Conservation (phyloP, 2,329 filamentous ascomycete genomes). For the Clonostachys rhizophaga region DNA sequence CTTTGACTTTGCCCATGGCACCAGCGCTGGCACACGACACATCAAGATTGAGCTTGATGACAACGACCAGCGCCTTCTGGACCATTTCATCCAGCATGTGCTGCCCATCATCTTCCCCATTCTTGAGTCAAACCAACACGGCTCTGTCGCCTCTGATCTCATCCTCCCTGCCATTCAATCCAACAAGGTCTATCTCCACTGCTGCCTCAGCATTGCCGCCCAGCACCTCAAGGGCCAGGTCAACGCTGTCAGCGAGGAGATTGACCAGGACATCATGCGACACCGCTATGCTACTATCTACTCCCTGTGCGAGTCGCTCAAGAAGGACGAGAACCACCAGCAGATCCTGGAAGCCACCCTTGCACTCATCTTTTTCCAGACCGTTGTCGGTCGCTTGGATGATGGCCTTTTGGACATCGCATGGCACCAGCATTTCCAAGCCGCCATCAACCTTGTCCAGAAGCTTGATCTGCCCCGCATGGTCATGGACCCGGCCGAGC, state of each 20-base stretch:
- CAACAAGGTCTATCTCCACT: conserved; percentile 93
- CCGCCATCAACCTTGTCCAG: conserved; percentile 77
- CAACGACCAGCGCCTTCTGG: conserved; percentile 77
- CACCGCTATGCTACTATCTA: conserved; percentile 87
- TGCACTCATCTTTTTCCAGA: conserved; percentile 95
- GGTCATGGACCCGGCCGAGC: conserved; percentile 55
- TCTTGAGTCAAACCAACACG: conserved; percentile 83
- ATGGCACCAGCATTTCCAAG: conserved; percentile 97
- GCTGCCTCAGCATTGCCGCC: conserved; percentile 88
- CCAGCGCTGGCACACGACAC: conserved; percentile 56
- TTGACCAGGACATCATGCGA: conserved; percentile 87
- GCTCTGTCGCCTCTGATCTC: conserved; percentile 73
- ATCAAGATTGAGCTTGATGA: conserved; percentile 81
- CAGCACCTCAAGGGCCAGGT: conserved; percentile 80
- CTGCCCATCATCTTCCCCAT: conserved; percentile 89
- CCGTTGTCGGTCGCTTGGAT: conserved; percentile 80
- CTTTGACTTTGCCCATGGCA: conserved; percentile 75
- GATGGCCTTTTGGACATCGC: conserved; percentile 86
- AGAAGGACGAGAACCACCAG: conserved; percentile 74
- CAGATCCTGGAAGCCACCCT: conserved; percentile 90
- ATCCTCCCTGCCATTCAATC: conserved; percentile 83
- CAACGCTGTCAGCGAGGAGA: conserved; percentile 61
- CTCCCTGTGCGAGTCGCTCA: conserved; percentile 77
- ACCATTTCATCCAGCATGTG: conserved; percentile 87
- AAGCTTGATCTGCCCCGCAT: conserved; percentile 74